Conservation (phyloP, 805 yeast genomes). For the Yarrowia porcina region DNA sequence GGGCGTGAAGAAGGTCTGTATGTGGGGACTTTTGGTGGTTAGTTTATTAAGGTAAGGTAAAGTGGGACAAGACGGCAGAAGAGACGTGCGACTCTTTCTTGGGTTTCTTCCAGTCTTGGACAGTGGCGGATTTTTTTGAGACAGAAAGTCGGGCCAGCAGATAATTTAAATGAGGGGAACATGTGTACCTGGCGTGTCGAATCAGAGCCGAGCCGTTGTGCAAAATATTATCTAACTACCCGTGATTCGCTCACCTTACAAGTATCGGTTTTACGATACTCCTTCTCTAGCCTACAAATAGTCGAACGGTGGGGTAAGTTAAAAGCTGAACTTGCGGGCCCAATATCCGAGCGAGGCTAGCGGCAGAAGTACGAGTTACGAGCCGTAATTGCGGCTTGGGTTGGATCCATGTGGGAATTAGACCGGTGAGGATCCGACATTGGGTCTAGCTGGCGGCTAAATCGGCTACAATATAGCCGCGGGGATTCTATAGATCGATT, state of each 20-base stretch:
- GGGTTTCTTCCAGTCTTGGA: too few relatives aligned
- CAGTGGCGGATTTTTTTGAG: not conserved
- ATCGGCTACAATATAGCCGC: not conserved
- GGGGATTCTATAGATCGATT: not conserved
- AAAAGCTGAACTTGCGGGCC: not conserved
- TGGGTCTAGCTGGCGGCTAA: not conserved
- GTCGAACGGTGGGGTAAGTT: slow-evolving; percentile 17
- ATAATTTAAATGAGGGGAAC: not conserved
- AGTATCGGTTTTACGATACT: too few relatives aligned
- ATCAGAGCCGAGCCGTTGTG: not conserved
- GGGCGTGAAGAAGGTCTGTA: not conserved
- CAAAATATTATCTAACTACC: not conserved
- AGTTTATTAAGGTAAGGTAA: not conserved
- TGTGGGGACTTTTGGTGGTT: not conserved
- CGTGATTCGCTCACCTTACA: not conserved
- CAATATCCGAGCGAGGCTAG: not conserved
- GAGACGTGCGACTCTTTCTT: not conserved
- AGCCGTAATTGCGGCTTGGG: too few relatives aligned
- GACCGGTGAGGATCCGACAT: too few relatives aligned
- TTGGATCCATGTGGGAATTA: too few relatives aligned
- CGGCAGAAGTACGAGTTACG: not conserved
- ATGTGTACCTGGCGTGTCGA: not conserved
- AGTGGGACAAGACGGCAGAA: not conserved
- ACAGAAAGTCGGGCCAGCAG: not conserved
- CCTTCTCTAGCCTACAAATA: not conserved